Percentiles rank a stretch among this genome's conserved stretches.
Conservation (phyloP, 768 basidiomycete genomes). For the Lyophyllum semitale region DNA sequence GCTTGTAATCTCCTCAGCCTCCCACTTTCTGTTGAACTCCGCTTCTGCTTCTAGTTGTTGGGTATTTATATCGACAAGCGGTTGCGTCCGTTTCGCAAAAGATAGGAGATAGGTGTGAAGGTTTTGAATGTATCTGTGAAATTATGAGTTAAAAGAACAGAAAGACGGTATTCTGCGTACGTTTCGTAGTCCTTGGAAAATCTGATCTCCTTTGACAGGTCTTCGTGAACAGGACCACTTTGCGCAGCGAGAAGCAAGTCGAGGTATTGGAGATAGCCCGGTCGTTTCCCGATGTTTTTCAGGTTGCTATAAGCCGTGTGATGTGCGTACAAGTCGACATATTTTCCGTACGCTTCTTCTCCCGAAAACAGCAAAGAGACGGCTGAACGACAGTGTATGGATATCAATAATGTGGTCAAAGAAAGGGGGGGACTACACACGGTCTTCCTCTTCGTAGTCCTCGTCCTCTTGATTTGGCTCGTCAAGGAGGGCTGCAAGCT, state of each 20-base stretch:
- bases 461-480: conserved; percentile 76
- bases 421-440: conserved; percentile 54
- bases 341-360: conserved; percentile 93
- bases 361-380: conserved; percentile 90
- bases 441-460: conserved; percentile 83
- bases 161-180: conserved; percentile 44
- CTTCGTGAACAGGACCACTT: conserved; percentile 60
- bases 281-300: conserved; percentile 77
- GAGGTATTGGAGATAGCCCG: conserved; percentile 92
- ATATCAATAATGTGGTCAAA: conserved; percentile 4
- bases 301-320: conserved; percentile 91
- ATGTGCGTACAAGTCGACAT: conserved; percentile 88
- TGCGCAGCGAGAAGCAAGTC: conserved; percentile 77
- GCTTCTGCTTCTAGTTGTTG: conserved; percentile 63
- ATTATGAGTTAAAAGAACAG: conserved; percentile 7
- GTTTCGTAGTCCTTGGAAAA: conserved; percentile 76
- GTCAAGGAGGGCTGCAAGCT: conserved; percentile 80
- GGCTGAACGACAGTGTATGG: conserved; percentile 41
- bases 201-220: conserved; percentile 69
- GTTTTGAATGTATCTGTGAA: conserved; percentile 74
- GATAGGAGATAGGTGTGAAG: conserved; percentile 85
- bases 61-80: conserved; percentile 74
- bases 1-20: conserved; percentile 66
- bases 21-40: conserved; percentile 84
- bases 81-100: conserved; percentile 83